Evolutionary conservation across 2,329 filamentous ascomycete species (phyloP), one percentile per base, ranked within the genome.

Genomic region (Talaromyces piceae): DNA sequence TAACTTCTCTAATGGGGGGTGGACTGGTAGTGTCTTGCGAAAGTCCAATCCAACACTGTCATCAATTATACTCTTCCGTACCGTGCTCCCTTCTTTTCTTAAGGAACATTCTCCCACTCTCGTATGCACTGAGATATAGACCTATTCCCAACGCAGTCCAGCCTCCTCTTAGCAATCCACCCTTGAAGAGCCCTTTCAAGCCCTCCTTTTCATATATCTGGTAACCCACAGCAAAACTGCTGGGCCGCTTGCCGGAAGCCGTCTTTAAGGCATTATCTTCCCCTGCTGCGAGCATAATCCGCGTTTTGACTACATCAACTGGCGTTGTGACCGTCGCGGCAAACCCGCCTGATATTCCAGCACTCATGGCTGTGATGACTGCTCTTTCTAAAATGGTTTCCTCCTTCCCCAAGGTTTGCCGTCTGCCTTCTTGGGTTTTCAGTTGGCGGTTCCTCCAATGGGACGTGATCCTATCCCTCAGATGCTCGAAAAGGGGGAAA

Each of bases 141-240:
- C 89, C 89, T 63, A 86, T 86, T 0, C 89, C 88, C 4, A 94
- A 57, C 49, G 88, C 84, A 12, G 90, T 93, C 90, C 90, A 95
- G 1, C 79, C 79, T 7, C 79, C 82, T 54, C 91, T 79, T 58
- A 95, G 71, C 28, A 79, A 71, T 2, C 83, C 88, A 5, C 91
- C 91, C 28, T 64, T 63, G 67, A 93, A 95, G 31, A 95, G 68
- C 0, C 89, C 90, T 52, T 73, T 80, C 1, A 88, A 57, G 1
- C 90, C 91, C 57, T 82, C 78, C 55, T 87, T 80, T 0, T 66
- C 67, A 50, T 86, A 74, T 12, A 95, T 79, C 56, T 86, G 77
- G 57, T 73, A 77, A 4, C 83, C 81, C 47, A 93, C 81, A 41
- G 74, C 73, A 57, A 12, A 41, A 33, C 49, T 44, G 13, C 30